Conservation (phyloP, 345 rosid genomes). For the Brassica napus region DNA sequence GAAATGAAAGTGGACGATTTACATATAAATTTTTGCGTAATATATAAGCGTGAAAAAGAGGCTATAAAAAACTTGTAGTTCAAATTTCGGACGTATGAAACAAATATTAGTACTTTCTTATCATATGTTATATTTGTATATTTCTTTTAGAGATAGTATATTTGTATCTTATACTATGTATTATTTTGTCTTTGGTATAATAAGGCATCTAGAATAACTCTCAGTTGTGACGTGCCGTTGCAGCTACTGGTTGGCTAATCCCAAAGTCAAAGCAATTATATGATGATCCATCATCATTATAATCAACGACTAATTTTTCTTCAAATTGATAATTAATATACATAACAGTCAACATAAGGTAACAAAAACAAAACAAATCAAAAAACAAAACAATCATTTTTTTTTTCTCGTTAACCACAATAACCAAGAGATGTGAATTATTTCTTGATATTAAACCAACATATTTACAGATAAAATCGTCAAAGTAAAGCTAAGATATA, state of each 20-base stretch:
- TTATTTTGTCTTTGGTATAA: constrained; percentile 5
- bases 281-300: constrained; percentile 34
- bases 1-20: background rate
- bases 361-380: constrained; percentile 9
- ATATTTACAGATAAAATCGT: constrained; percentile 20
- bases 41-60: background rate
- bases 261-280: constrained; percentile 44
- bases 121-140: background rate
- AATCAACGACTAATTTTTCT: constrained; percentile 32
- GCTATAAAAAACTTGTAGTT: background rate
- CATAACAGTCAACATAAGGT: background rate
- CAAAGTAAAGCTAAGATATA: constrained; percentile 7
- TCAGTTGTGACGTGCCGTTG: constrained; percentile 40
- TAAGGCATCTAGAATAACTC: constrained; percentile 33
- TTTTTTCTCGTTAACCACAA: background rate
- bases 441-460: constrained; percentile 19
- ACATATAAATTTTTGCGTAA: background rate
- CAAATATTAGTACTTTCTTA: background rate
- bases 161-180: background rate
- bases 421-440: constrained; percentile 3
- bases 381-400: background rate
- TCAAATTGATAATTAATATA: background rate
- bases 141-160: background rate
- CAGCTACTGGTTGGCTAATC: constrained; percentile 43
- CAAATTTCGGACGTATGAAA: background rate